Evolutionary conservation across 352 stramenopile species (phyloP).

Genomic region (Saprolegnia parasitica): DNA sequence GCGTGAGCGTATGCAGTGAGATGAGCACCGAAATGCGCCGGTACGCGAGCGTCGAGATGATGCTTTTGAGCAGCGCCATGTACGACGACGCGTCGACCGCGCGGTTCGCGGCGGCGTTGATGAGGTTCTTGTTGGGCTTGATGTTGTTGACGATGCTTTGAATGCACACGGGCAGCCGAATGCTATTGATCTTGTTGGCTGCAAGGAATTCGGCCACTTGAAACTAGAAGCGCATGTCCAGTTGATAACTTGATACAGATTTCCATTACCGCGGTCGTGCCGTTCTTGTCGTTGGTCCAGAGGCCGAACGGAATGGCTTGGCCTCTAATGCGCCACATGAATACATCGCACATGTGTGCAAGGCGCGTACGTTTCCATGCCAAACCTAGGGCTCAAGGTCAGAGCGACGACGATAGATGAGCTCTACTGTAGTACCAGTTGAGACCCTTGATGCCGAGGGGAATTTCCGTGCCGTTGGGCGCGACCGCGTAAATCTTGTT

Average conservation of each 20-base stretch:
- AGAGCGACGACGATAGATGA: not conserved
- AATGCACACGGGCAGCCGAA: conserved; percentile 55
- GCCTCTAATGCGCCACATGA: conserved; percentile 28
- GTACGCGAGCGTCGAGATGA: conserved; percentile 53
- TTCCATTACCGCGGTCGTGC: conserved; percentile 41
- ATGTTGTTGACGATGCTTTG: conserved; percentile 46
- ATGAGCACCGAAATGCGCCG: conserved; percentile 61
- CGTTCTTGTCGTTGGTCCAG: conserved; percentile 66
- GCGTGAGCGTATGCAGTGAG: conserved; percentile 56
- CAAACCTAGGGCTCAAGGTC: conserved; percentile 35
- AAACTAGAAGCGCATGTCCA: conserved; percentile 33
- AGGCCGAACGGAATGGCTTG: conserved; percentile 55
- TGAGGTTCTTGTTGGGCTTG: conserved; percentile 41
- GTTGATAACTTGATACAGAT: not conserved
- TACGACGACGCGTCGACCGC: conserved; percentile 62
- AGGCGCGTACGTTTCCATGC: conserved; percentile 49
- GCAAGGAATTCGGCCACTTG: conserved; percentile 54
- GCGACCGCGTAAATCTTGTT: conserved; percentile 45
- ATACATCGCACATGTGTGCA: conserved; percentile 23
- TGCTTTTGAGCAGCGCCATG: conserved; percentile 51
- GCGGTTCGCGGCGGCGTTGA: conserved; percentile 64
- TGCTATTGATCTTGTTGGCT: conserved; percentile 70
- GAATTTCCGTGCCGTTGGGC: conserved; percentile 50
- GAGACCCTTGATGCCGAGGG: conserved; percentile 53
- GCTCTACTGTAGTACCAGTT: conserved; percentile 64